Evolutionary conservation across 2,329 filamentous ascomycete species (phyloP).

Genomic region (Ophiocordyceps polyrhachis-furcata): DNA sequence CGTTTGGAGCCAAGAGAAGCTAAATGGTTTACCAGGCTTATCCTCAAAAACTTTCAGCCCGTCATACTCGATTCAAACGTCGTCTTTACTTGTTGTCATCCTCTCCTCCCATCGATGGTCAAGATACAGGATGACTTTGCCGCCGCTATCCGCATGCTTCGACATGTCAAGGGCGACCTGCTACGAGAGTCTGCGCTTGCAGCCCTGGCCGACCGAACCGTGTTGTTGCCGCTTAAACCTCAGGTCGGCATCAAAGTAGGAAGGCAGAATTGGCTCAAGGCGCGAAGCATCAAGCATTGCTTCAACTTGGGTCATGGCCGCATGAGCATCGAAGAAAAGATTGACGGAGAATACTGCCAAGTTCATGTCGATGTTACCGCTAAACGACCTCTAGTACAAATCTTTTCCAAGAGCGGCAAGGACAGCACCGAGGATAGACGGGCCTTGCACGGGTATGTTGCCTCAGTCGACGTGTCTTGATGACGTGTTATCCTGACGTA

Average conservation of each 20-base stretch:
- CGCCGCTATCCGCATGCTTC: slow-evolving; percentile 37
- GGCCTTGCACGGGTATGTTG: slow-evolving; percentile 33
- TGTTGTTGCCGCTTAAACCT: slow-evolving; percentile 26
- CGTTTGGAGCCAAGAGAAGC: slow-evolving; percentile 48
- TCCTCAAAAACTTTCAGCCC: slow-evolving; percentile 60
- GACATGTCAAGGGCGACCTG: slow-evolving; percentile 8
- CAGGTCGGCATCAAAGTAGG: slow-evolving; percentile 44
- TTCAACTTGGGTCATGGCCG: slow-evolving; percentile 40
- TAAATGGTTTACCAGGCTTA: slow-evolving; percentile 72
- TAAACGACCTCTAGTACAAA: slow-evolving; percentile 40
- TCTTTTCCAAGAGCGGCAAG: slow-evolving; percentile 86
- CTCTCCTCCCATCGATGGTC: slow-evolving; percentile 49
- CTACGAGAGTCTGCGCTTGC: slow-evolving; percentile 6
- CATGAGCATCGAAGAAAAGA: slow-evolving; percentile 63
- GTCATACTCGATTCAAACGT: slow-evolving; percentile 38
- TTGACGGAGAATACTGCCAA: slow-evolving; percentile 83
- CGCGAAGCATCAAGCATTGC: slow-evolving; percentile 56
- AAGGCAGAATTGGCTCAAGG: slow-evolving; percentile 45
- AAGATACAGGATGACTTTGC: slow-evolving; percentile 51
- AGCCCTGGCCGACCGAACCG: slow-evolving; percentile 3
- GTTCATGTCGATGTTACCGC: slow-evolving; percentile 57
- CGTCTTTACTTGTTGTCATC: slow-evolving; percentile 45
- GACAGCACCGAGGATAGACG: slow-evolving; percentile 60
- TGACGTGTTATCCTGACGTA: neutral
- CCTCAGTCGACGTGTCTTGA: neutral